A percentile compares a stretch with the other conserved stretches of the same genome.
Conservation (phyloP, 345 rosid species). For the Ceriops tagal region DNA sequence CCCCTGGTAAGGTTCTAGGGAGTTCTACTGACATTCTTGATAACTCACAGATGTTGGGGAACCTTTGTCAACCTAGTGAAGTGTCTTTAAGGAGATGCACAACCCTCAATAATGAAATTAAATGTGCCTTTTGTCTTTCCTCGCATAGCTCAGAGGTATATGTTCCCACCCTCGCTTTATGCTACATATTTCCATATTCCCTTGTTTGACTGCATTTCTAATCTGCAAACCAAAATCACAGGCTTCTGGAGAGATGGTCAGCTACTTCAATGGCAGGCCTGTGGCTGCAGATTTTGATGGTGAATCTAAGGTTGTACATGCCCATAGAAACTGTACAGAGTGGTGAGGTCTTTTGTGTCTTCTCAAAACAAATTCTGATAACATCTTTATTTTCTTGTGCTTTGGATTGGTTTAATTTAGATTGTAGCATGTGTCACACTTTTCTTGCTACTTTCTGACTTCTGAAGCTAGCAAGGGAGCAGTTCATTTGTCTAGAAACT, state of each 20-base stretch:
- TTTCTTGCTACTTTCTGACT: neutral
- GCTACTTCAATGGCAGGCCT: constrained; percentile 59
- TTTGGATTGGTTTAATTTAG: neutral
- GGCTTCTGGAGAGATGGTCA: constrained; percentile 84
- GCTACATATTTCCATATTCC: neutral
- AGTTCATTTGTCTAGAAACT: neutral
- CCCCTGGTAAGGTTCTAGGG: constrained; percentile 16
- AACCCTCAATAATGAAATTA: constrained; percentile 14
- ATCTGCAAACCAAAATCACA: constrained; percentile 30
- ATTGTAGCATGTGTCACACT: neutral
- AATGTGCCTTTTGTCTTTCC: constrained; percentile 82
- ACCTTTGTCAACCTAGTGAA: constrained; percentile 20
- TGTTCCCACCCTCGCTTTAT: constrained; percentile 11
- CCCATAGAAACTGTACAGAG: constrained; percentile 78
- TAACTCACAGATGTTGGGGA: constrained; percentile 24
- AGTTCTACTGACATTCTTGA: constrained; percentile 14
- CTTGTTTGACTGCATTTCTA: neutral
- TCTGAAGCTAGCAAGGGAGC: neutral
- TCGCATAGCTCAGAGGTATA: constrained; percentile 67
- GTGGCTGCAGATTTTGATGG: constrained; percentile 53
- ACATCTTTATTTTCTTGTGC: neutral
- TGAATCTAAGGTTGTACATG: constrained; percentile 60
- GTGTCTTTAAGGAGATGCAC: constrained; percentile 38
- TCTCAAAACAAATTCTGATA: neutral
- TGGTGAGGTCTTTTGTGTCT: constrained; percentile 49